phyloP scores from a whole-genome alignment of 1,139 yeast species.

The Suhomyces choctaworum region DNA sequence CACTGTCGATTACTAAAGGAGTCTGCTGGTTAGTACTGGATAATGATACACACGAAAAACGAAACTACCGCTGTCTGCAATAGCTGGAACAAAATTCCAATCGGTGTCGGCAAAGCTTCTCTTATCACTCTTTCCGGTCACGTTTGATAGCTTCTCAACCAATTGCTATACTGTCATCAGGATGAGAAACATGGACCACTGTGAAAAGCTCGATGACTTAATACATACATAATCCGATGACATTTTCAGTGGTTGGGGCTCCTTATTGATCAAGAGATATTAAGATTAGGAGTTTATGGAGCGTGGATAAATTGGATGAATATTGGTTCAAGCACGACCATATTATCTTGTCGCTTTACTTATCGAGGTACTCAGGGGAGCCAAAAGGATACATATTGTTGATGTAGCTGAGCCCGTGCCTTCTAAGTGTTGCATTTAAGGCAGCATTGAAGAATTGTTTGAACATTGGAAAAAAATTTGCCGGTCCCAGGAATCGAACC shows the following conservation, averaged over 20 bases:
- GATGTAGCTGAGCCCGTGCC: too few species aligned
- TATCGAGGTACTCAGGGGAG: too few species aligned
- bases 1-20: constrained; percentile 53
- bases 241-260: constrained; percentile 6
- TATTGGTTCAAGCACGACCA: constrained; percentile 9
- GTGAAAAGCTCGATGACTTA: background rate
- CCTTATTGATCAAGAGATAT: constrained; percentile 3
- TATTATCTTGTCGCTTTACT: too few species aligned
- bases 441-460: too few species aligned
- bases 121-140: background rate
- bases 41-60: too few species aligned
- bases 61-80: too few species aligned
- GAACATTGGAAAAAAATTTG: constrained; percentile 27
- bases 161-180: too few species aligned
- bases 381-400: background rate
- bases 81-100: background rate
- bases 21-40: constrained; percentile 20
- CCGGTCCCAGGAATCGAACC: constrained; percentile 50
- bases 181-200: too few species aligned
- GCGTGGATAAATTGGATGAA: constrained; percentile 6
- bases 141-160: too few species aligned
- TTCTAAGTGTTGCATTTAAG: too few species aligned
- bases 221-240: constrained; percentile 12
- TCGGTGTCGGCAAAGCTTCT: background rate
- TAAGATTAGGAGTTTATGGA: constrained; percentile 1